A percentile compares a stretch with the other conserved stretches of the same genome.
phyloP scores from a whole-genome alignment of 2,329 filamentous ascomycete genomes.

The Phaeosphaeriaceae sp. region DNA sequence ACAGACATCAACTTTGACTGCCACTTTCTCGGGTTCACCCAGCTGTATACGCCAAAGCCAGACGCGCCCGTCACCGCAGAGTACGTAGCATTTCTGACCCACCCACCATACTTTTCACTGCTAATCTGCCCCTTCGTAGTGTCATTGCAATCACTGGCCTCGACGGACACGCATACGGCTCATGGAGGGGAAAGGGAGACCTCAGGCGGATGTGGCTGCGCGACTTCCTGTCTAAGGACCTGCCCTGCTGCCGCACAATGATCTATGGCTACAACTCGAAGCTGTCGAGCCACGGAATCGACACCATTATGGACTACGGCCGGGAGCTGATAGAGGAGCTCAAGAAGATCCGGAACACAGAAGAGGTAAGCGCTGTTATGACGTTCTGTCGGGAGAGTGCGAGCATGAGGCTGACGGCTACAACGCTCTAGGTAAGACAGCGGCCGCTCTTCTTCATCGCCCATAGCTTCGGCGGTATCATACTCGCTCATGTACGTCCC shows the following conservation, averaged over 20 bases:
- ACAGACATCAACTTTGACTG: too few relatives aligned
- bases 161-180: constrained; percentile 13
- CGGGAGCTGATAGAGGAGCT: constrained; percentile 11
- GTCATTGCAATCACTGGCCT: constrained; percentile 13
- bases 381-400: too few relatives aligned
- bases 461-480: not conserved
- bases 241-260: constrained; percentile 18
- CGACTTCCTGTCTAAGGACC: constrained; percentile 14
- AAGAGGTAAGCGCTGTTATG: not conserved
- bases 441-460: not conserved
- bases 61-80: too few relatives aligned
- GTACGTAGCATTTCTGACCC: too few relatives aligned
- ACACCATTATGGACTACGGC: too few relatives aligned
- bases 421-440: constrained; percentile 2
- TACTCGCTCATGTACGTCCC: not conserved
- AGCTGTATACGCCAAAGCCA: too few relatives aligned
- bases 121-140: too few relatives aligned
- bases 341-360: constrained; percentile 12
- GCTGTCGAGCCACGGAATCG: constrained; percentile 17
- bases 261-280: constrained; percentile 48
- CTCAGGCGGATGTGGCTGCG: constrained; percentile 9
- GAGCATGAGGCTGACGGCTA: too few relatives aligned
- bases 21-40: too few relatives aligned
- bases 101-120: too few relatives aligned
- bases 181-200: constrained; percentile 9